Base-by-base conservation (phyloP, 352 stramenopile species). In the Phytophthora sp. region DNA sequence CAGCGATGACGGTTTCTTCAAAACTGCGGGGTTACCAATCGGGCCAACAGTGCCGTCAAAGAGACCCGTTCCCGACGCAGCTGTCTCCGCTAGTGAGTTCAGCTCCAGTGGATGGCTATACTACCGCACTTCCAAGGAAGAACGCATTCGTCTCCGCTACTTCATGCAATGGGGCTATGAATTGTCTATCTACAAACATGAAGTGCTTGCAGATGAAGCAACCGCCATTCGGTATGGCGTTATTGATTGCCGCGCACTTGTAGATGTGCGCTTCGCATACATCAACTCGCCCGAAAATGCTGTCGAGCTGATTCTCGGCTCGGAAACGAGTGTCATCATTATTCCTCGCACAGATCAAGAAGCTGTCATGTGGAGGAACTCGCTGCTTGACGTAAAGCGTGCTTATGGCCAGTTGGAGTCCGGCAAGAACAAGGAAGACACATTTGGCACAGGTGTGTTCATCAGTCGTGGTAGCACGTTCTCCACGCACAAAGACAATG, bases 101-200 rank as follows among this genome's bases (percentile, higher is more conserved):
- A 92, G 83, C 32, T 82, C 84, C 0, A 88, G 82, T 23, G 87
- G 87, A 8, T 96, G 87, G 87, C 66, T 96, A 1, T 96, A 92
- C 52, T 96, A 96, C 44, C 84, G 85, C 23, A 94, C 84, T 1
- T 87, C 83, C 7, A 91, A 79, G 7, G 84, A 94, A 58, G 86
- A 96, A 46, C 88, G 88, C 2, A 81, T 94, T 17, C 85, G 86
- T 7, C 69, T 89, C 44, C 86, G 88, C 3, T 96, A 93, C 62
- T 96, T 96, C 46, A 87, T 96, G 30, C 86, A 93, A 48, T 94
- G 84, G 83, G 88, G 88, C 8, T 92, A 90, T 56, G 88, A 96
- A 44, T 67, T 96, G 9, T 94, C 88, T 6, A 96, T 96, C 60
- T 96, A 94, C 72, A 96, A 96, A 72, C 88, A 96, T 67, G 86